phyloP scores from a whole-genome alignment of 1,284 basidiomycete species.

The Omphalotus olearius region DNA sequence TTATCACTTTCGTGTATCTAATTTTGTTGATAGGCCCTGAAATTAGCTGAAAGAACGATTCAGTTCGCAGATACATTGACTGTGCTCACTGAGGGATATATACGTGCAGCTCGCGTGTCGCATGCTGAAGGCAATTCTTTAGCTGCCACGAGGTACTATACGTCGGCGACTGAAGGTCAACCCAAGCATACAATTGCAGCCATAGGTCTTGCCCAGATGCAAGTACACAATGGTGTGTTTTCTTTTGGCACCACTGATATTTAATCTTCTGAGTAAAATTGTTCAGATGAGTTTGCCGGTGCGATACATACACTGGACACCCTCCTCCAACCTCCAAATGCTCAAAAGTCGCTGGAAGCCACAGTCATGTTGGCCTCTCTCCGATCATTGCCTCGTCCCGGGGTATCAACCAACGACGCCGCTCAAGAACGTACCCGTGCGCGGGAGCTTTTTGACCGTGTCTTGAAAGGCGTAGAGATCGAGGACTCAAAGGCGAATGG shows the following conservation, averaged over 20 bases:
- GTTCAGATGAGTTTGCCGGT: slow-evolving; percentile 66
- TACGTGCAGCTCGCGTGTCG: slow-evolving; percentile 74
- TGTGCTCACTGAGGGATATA: slow-evolving; percentile 73
- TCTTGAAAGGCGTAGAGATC: slow-evolving; percentile 61
- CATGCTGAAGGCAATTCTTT: slow-evolving; percentile 61
- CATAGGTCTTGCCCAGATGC: slow-evolving; percentile 84
- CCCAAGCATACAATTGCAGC: slow-evolving; percentile 75
- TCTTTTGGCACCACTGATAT: slow-evolving; percentile 3
- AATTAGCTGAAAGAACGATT: slow-evolving; percentile 88
- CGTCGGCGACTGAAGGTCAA: slow-evolving; percentile 69
- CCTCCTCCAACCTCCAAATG: slow-evolving; percentile 61
- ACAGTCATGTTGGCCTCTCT: slow-evolving; percentile 87
- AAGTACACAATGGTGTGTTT: slow-evolving; percentile 71
- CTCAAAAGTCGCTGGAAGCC: slow-evolving; percentile 72
- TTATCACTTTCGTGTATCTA: neutral
- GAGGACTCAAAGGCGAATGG: slow-evolving; percentile 43
- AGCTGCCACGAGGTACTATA: slow-evolving; percentile 73
- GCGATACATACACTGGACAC: slow-evolving; percentile 88
- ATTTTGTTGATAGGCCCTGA: slow-evolving; percentile 57
- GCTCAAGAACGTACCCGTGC: slow-evolving; percentile 71
- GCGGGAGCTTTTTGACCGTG: slow-evolving; percentile 77
- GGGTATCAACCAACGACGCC: slow-evolving; percentile 70
- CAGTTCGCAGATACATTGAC: slow-evolving; percentile 88
- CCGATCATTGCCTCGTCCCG: slow-evolving; percentile 73
- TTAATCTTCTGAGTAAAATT: neutral